Evolutionary conservation across 345 rosid species (phyloP).

Genomic region (Salix brachista): DNA sequence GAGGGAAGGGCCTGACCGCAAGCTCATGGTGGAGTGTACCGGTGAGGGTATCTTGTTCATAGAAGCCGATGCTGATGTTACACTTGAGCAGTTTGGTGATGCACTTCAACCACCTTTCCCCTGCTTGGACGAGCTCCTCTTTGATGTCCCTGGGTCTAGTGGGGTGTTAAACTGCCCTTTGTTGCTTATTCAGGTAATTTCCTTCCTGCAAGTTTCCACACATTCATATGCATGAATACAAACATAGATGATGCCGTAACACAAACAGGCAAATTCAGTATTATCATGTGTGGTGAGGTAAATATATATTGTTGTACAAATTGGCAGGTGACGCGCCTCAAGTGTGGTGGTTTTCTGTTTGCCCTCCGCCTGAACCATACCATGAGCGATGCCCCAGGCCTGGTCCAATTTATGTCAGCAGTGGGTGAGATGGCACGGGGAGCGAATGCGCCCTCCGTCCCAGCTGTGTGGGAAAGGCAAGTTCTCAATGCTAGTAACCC

Average conservation of each 20-base stretch:
- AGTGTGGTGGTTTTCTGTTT: conserved; percentile 16
- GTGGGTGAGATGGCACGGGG: conserved; percentile 18
- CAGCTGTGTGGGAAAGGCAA: conserved; percentile 23
- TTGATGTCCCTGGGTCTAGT: conserved; percentile 11
- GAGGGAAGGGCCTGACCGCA: conserved; percentile 11
- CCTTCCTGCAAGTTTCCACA: neutral
- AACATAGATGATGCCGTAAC: too few species aligned
- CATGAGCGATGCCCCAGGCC: conserved; percentile 14
- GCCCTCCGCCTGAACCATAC: conserved; percentile 19
- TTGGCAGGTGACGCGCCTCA: conserved; percentile 20
- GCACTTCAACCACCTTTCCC: conserved; percentile 20
- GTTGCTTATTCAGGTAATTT: conserved; percentile 15
- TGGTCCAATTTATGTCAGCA: conserved; percentile 12
- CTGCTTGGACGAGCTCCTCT: conserved; percentile 16
- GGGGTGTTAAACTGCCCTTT: conserved; percentile 11
- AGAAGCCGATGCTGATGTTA: conserved; percentile 19
- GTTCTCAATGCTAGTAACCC: conserved; percentile 6
- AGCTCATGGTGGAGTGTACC: conserved; percentile 19
- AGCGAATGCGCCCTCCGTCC: neutral
- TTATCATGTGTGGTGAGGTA: too few species aligned
- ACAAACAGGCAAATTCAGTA: too few species aligned
- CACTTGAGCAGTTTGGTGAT: conserved; percentile 14
- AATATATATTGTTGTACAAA: too few species aligned
- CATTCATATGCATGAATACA: too few species aligned
- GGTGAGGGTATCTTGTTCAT: conserved; percentile 22